phyloP scores from a whole-genome alignment of 1,284 basidiomycete genomes.

The Ustilago crameri region DNA sequence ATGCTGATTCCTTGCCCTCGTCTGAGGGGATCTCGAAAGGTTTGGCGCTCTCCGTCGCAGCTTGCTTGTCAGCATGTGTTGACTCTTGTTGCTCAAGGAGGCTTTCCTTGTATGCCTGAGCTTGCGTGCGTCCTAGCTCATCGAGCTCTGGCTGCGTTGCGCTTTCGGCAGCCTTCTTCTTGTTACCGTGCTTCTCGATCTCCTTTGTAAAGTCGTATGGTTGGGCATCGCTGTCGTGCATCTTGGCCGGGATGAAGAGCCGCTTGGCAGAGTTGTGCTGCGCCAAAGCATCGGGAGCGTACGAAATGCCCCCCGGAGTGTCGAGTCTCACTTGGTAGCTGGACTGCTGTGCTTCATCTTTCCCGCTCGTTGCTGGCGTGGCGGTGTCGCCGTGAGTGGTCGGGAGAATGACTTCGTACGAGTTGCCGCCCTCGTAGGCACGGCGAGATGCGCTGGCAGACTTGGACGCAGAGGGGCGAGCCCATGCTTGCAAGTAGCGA shows the following conservation, averaged over 20 bases:
- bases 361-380: conserved; percentile 8
- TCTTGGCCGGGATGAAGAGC: conserved; percentile 52
- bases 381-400: conserved; percentile 29
- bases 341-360: conserved; percentile 17
- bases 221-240: conserved; percentile 25
- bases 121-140: conserved; percentile 26
- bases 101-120: conserved; percentile 42
- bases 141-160: conserved; percentile 15
- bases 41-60: neutral
- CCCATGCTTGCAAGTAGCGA: conserved; percentile 56
- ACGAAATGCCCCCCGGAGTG: conserved; percentile 61
- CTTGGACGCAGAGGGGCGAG: conserved; percentile 32
- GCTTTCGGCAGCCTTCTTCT: neutral
- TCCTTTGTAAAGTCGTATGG: conserved; percentile 53
- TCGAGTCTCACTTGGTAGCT: conserved; percentile 61
- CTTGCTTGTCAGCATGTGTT: neutral
- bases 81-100: conserved; percentile 10
- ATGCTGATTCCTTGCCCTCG: neutral
- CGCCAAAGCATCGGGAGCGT: conserved; percentile 56
- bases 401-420: conserved; percentile 36
- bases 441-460: conserved; percentile 14
- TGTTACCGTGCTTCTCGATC: conserved; percentile 26
- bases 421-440: conserved; percentile 16
- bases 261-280: conserved; percentile 61
- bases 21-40: conserved; percentile 18